Percentiles rank a stretch among this genome's conserved stretches.
Conservation (phyloP, 139 green algal species). For the Chlorella sorokiniana region DNA sequence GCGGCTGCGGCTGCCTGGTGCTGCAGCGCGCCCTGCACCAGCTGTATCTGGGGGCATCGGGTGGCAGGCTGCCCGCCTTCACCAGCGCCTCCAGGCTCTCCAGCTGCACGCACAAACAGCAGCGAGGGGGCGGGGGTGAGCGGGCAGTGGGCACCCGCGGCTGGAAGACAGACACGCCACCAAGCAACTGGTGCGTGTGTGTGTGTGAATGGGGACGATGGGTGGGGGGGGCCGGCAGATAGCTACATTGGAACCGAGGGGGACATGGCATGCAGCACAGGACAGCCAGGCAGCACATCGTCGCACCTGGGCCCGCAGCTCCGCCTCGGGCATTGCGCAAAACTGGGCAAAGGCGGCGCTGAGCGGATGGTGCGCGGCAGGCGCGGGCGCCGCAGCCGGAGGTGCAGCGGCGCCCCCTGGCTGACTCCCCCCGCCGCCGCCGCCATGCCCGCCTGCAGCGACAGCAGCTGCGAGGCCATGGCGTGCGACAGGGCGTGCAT, state of each 20-base stretch:
- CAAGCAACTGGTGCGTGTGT: background rate
- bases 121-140: background rate
- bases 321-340: slow-evolving; percentile 24
- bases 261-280: background rate
- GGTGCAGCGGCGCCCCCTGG: background rate
- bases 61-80: background rate
- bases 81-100: slow-evolving; percentile 22
- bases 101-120: slow-evolving; percentile 7
- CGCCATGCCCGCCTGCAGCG: slow-evolving; percentile 32
- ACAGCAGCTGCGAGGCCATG: slow-evolving; percentile 47
- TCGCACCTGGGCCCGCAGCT: slow-evolving; percentile 28
- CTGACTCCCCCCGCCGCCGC: slow-evolving; percentile 8
- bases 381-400: background rate
- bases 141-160: background rate
- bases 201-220: background rate
- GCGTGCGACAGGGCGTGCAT: slow-evolving; percentile 44
- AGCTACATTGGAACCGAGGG: too few relatives aligned
- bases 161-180: too few relatives aligned
- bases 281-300: background rate
- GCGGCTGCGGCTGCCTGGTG: slow-evolving; percentile 9
- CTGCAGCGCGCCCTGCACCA: slow-evolving; percentile 36
- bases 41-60: slow-evolving; percentile 5
- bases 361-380: background rate
- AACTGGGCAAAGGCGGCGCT: background rate
- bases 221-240: background rate